A percentile compares a stretch with the other conserved stretches of the same genome.
Evolutionary conservation across 1,284 basidiomycete species (phyloP).

Genomic region (Cutaneotrichosporon cavernicola): DNA sequence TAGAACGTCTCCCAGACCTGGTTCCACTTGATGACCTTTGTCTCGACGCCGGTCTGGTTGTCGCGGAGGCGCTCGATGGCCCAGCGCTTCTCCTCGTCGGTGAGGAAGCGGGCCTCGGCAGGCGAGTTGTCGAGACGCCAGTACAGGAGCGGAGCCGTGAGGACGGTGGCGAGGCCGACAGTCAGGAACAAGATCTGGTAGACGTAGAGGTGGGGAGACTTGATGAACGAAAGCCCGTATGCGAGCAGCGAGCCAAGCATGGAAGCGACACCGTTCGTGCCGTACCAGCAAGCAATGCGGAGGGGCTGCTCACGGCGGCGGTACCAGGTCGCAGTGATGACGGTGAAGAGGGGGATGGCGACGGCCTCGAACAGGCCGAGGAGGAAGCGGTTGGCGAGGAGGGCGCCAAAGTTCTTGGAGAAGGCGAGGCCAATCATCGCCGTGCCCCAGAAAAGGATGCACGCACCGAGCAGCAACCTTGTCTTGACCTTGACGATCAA

Average conservation of each 20-base stretch:
- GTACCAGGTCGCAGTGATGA: constrained; percentile 53
- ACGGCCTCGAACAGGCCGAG: constrained; percentile 32
- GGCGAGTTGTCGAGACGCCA: constrained; percentile 44
- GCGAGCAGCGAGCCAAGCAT: constrained; percentile 40
- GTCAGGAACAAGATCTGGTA: constrained; percentile 49
- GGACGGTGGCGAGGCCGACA: constrained; percentile 46
- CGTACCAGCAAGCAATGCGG: constrained; percentile 42
- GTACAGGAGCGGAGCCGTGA: constrained; percentile 45
- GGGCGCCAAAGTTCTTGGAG: constrained; percentile 16
- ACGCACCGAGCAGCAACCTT: constrained; percentile 17
- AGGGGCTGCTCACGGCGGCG: constrained; percentile 50
- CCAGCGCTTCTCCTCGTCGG: constrained; percentile 37
- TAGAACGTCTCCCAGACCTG: constrained; percentile 43
- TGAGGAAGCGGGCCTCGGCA: constrained; percentile 43
- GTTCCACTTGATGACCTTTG: constrained; percentile 41
- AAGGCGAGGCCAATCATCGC: constrained; percentile 22
- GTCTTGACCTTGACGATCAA: constrained; percentile 41
- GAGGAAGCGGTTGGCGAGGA: constrained; percentile 27
- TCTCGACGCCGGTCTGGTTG: constrained; percentile 46
- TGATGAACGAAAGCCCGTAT: constrained; percentile 33
- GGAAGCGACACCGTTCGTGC: constrained; percentile 25
- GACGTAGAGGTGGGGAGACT: constrained; percentile 27
- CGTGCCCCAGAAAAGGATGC: constrained; percentile 22
- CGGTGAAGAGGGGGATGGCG: constrained; percentile 29
- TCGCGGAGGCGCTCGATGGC: constrained; percentile 50